Base-by-base conservation (phyloP, 371 early-diverging fungal species). In the Gilbertella persicaria region DNA sequence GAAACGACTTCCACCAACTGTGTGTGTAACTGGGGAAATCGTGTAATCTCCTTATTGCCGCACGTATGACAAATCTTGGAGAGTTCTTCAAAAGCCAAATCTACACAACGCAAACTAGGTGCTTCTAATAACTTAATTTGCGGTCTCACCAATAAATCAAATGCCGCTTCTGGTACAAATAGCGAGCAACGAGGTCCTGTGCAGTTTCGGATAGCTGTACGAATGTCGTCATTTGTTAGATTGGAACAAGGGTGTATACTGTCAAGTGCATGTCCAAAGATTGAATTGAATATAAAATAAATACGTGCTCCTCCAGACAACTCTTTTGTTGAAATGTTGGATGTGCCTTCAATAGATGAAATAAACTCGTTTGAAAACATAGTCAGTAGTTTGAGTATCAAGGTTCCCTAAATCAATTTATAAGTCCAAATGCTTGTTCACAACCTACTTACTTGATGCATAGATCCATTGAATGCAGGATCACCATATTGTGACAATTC, bases 281-380 rank as follows among this genome's bases (percentile, higher is more conserved):
- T 80, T 50, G 83, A 82, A 62, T 97, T 92, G 71, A 95, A 94
- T 33, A 94, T 93, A 66, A 91, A 91, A 71, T 94, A 91, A 35
- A 97, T 84, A 59, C 94, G 83, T 21, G 95, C 96, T 19, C 96
- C 97, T 41, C 95, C 94, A 55, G 87, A 84, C 68, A 99, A 70
- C 71, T 99, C 98, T 45, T 90, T 91, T 37, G 93, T 89, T 7
- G 94, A 85, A 55, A 95, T 85, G 20, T 86, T 58, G 3, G 80
- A 80, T 12, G 89, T 92, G 28, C 93, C 94, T 44, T 94, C 91
- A 60, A 93, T 87, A 8, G 91, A 83, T 45, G 89, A 82, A 51
- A 80, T 81, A 69, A 92, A 95, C 44, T 90, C 86, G 41, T 78
- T 86, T 12, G 91, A 83, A 65, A 93, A 91, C 53, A 85, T 85